These are phyloP conservation scores for Fusarium devonianum DNA, from an alignment of 2,329 filamentous ascomycete genomes.

Conservation along the genomic window DNA sequence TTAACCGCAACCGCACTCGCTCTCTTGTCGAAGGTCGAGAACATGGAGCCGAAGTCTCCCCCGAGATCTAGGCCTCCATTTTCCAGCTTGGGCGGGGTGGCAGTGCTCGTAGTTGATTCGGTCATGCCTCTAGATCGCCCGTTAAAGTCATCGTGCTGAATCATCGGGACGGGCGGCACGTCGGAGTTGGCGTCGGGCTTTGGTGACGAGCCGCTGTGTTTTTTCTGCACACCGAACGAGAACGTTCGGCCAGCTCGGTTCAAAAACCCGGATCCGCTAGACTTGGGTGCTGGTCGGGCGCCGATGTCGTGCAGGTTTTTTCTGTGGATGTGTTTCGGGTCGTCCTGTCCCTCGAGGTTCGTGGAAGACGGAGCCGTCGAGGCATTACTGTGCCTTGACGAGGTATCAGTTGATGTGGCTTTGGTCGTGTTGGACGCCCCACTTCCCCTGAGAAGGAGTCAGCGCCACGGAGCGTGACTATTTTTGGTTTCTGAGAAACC, in stretches of 20 bases:
- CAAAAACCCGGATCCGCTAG: slow-evolving; percentile 59
- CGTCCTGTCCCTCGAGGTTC: slow-evolving; percentile 46
- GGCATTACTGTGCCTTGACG: slow-evolving; percentile 67
- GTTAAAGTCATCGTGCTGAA: slow-evolving; percentile 44
- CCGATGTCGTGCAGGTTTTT: slow-evolving; percentile 49
- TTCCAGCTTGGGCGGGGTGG: slow-evolving; percentile 59
- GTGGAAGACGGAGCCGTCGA: slow-evolving; percentile 68
- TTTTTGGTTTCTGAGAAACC: slow-evolving; percentile 35
- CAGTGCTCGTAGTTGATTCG: slow-evolving; percentile 60
- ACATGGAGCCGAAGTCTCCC: slow-evolving; percentile 65
- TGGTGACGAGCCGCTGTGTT: slow-evolving; percentile 47
- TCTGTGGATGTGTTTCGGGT: slow-evolving; percentile 45
- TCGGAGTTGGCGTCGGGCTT: slow-evolving; percentile 45
- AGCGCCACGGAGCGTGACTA: slow-evolving; percentile 44
- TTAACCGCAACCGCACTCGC: slow-evolving; percentile 58
- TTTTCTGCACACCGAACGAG: slow-evolving; percentile 66
- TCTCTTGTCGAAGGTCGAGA: slow-evolving; percentile 63
- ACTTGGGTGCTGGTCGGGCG: slow-evolving; percentile 55
- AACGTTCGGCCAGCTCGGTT: slow-evolving; percentile 65
- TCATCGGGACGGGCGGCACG: slow-evolving; percentile 49
- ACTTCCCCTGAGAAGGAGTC: slow-evolving; percentile 59
- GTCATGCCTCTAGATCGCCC: slow-evolving; percentile 60
- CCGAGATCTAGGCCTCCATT: slow-evolving; percentile 60
- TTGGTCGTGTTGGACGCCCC: slow-evolving; percentile 68
- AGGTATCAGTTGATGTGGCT: slow-evolving; percentile 65